phyloP scores from a whole-genome alignment of 306 rosid species.

The Prunus mira region DNA sequence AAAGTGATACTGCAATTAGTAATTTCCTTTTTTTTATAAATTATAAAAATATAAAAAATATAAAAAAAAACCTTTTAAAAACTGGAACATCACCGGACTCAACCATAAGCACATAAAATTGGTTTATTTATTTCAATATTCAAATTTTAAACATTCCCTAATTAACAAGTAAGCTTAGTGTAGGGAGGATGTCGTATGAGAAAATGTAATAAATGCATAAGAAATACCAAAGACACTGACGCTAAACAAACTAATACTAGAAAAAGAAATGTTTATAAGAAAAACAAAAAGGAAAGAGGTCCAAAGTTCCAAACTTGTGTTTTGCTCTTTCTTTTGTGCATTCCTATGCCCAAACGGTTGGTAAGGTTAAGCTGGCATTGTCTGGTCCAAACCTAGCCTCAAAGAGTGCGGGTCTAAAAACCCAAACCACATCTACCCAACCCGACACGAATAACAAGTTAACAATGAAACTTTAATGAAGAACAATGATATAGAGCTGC shows the following conservation, averaged over 20 bases:
- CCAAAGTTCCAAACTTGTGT: background rate
- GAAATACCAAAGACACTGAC: background rate
- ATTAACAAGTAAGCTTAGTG: too few relatives aligned
- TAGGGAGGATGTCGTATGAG: background rate
- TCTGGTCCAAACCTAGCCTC: background rate
- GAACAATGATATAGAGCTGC: background rate
- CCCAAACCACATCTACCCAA: background rate
- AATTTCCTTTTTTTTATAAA: background rate
- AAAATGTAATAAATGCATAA: background rate
- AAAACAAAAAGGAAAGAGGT: background rate
- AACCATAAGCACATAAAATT: background rate
- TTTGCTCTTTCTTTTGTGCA: background rate
- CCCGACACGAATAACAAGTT: background rate
- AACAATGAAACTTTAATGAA: background rate
- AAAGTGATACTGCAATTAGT: background rate
- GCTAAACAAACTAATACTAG: background rate
- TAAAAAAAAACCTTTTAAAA: background rate
- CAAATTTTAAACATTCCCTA: too few relatives aligned
- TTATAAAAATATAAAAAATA: too few relatives aligned
- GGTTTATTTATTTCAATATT: background rate
- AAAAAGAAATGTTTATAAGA: background rate
- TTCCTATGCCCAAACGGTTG: background rate
- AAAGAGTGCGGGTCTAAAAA: background rate
- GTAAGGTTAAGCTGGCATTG: background rate
- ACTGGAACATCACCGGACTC: background rate